Evolutionary conservation across 306 rosid species (phyloP), one percentile per base, ranked within the genome.

Genomic region (Bauhinia variegata): DNA sequence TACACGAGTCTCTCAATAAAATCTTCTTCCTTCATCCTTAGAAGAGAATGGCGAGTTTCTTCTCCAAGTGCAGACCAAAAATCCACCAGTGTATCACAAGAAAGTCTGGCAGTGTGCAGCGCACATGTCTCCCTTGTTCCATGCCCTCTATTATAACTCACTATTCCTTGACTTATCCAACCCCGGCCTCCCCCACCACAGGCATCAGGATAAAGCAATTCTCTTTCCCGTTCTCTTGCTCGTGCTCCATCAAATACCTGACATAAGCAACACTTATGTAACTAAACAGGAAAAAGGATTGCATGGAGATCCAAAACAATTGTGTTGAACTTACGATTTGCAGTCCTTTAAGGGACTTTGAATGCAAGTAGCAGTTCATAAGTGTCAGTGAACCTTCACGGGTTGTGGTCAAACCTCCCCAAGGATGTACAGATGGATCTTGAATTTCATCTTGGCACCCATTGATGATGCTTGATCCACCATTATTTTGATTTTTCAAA

Each of bases 121-220:
- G 99, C 99, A 65, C 99, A 95, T 18, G 97, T 87, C 82, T 95
- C 99, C 81, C 99, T 85, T 54, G 86, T 86, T 51, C 97, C 99
- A 55, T 90, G 99, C 39, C 97, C 99, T 86, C 97, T 90, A 39
- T 97, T 97, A 65, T 85, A 88, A 67, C 88, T 78, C 11, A 72
- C 87, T 55, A 89, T 78, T 72, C 99, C 97, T 88, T 95, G 99
- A 84, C 96, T 95, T 68, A 95, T 95, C 99, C 99, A 95, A 60
- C 99, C 99, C 64, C 99, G 95, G 73, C 97, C 96, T 80, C 91
- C 96, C 56, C 96, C 99, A 52, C 99, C 99, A 63, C 99, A 95
- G 8, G 99, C 99, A 88, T 95, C 99, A 8, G 99, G 99, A 83
- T 95, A 95, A 53, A 95, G 99, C 71, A 90, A 70, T 53, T 95